Evolutionary conservation across 371 early-diverging fungal genomes (phyloP), one percentile per base, ranked within the genome.

Genomic region (Nematocida ironsii): DNA sequence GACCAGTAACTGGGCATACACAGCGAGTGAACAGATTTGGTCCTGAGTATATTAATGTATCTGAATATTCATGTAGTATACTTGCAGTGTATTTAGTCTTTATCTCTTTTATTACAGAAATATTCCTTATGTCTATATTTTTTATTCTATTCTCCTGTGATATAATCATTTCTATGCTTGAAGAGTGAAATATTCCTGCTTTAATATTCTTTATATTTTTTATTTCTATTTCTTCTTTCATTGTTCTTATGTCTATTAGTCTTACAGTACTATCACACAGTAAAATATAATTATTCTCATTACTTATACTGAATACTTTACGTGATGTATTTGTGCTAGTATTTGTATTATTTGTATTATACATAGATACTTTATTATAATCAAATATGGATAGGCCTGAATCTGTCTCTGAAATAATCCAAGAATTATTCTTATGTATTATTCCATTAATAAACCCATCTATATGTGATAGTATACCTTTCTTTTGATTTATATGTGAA

Each of bases 1-100:
- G 23, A 0, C 70, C 58, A 4, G 76, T 75, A 18, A 75, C 52
- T 9, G 76, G 45, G 39, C 76, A 75, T 48, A 75, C 58, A 13
- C 68, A n/a, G 18, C 69, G 39, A 11, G 69, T 40, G 56, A 72
- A 55, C 44, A 64, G 47, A 16, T 42, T 44, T 13, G 13, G 27
- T 20, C 68, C 66, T 11, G 76, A 75, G 4, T 70, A 75, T 23
- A 75, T 18, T n/a, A 75, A 9, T 7, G 27, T 20, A 23, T 66
- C 45, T n/a, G 52, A n/a, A 44, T 48, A 68, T 58, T 75, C 76
- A 25, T 57, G 33, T 16, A 75, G 68, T 23, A n/a, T 11, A 9
- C 42, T 70, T 23, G 69, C 47, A 52, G 25, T 66, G 11, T 20
- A 27, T 40, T 60, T 52, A 11, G 68, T 75, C 23, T 42, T 64